A percentile compares a stretch with the other conserved stretches of the same genome.
phyloP scores from a whole-genome alignment of 306 rosid species.

The Gillenia trifoliata region DNA sequence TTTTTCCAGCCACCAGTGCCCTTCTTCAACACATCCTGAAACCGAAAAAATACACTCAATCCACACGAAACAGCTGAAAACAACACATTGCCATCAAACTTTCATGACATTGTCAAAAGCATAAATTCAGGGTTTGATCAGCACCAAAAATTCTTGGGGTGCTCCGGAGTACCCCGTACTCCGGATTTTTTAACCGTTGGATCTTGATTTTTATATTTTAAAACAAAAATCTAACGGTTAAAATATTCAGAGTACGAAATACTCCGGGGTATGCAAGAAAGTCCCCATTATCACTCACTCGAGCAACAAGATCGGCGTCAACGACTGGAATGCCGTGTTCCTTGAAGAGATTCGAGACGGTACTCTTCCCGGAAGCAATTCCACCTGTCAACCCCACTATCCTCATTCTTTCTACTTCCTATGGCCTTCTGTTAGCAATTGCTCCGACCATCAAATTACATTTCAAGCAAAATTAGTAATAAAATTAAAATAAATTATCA shows the following conservation, averaged over 20 bases:
- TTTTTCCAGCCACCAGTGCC: slow-evolving; percentile 74
- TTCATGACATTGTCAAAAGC: background rate
- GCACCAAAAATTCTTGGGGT: too few species aligned
- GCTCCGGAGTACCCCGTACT: too few species aligned
- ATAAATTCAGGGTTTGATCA: background rate
- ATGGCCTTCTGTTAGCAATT: background rate
- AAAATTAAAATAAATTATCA: background rate
- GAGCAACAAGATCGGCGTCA: slow-evolving; percentile 78
- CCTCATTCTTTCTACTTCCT: slow-evolving; percentile 41
- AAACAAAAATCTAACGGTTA: too few species aligned
- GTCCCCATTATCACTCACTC: slow-evolving; percentile 52
- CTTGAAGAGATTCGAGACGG: slow-evolving; percentile 75
- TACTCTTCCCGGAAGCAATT: slow-evolving; percentile 82
- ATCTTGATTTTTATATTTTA: too few species aligned
- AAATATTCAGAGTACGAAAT: too few species aligned
- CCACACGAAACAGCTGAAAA: background rate
- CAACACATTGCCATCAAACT: background rate
- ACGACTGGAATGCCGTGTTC: slow-evolving; percentile 57
- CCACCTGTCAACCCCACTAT: slow-evolving; percentile 80
- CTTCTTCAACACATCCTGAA: slow-evolving; percentile 64
- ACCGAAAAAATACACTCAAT: background rate
- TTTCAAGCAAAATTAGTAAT: background rate
- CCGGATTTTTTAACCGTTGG: too few species aligned
- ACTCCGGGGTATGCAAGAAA: too few species aligned
- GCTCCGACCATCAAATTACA: background rate